phyloP scores from a whole-genome alignment of 371 early-diverging fungal species.

The Funneliformis caledonium region DNA sequence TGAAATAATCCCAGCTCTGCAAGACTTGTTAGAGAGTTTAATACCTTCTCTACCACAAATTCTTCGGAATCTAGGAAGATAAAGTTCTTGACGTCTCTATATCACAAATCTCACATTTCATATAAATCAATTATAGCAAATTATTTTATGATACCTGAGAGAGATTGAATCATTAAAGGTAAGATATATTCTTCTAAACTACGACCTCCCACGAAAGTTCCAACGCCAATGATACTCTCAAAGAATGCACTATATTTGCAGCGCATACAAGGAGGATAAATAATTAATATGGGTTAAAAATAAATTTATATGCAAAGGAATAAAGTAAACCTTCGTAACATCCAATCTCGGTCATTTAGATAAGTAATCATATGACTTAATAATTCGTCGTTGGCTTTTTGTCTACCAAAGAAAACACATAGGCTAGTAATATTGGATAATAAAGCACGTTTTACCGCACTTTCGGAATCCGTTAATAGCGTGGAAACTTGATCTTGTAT shows the following conservation, averaged over 20 bases:
- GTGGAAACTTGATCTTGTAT: conserved; percentile 76
- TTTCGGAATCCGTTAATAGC: conserved; percentile 72
- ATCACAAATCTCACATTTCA: background rate
- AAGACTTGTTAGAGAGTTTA: conserved; percentile 80
- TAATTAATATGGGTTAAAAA: background rate
- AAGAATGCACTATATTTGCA: conserved; percentile 75
- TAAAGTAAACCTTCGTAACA: conserved; percentile 71
- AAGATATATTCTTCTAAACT: conserved; percentile 90
- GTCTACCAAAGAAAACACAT: conserved; percentile 84
- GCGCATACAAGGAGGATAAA: too few relatives aligned
- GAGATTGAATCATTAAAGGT: conserved; percentile 89
- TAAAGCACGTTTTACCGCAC: conserved; percentile 78
- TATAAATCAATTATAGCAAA: background rate
- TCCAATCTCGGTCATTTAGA: conserved; percentile 92
- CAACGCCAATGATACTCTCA: conserved; percentile 88
- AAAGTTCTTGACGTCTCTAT: background rate
- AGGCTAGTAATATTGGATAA: conserved; percentile 76
- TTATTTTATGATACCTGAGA: conserved; percentile 66
- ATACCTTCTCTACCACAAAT: conserved; percentile 88
- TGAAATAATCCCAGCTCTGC: conserved; percentile 84
- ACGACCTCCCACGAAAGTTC: conserved; percentile 82
- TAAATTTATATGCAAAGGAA: background rate
- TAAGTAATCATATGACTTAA: conserved; percentile 94
- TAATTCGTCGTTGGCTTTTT: conserved; percentile 82
- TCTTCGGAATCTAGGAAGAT: conserved; percentile 77